Evolutionary conservation across 352 stramenopile genomes (phyloP), one percentile per base, ranked within the genome.

Genomic region (Phytophthora foliorum): DNA sequence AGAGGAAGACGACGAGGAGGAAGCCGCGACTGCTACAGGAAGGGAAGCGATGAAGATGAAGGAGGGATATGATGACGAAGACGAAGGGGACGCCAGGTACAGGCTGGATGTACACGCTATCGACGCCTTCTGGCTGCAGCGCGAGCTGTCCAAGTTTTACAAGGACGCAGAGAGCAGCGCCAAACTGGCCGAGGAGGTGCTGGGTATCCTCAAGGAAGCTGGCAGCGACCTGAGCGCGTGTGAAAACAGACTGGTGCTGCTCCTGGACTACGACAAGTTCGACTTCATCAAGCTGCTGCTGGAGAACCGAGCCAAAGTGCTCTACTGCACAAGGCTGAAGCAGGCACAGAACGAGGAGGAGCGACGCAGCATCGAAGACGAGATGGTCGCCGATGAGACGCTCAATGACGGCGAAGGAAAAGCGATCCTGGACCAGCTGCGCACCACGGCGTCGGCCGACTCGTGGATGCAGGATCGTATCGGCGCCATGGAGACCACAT

Each of bases 221-320:
- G 84, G 81, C 0, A 80, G 67, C 27, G 88, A 96, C 50, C 62
- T 96, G 17, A 92, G 89, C 59, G 84, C 86, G 38, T 99, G 95
- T 63, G 98, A 99, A 73, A 99, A 99, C 79, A 89, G 95, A 55
- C 88, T 99, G 1, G 91, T 99, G 36, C 74, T 99, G 42, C 69
- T 99, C 6, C 77, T 99, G 41, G 97, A 98, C 62, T 99, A 99
- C 74, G 98, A 99, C 77, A 98, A 99, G 63, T 99, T 99, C 69
- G 97, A 99, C 38, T 98, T 99, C 34, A 99, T 99, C 80, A 99
- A 99, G 75, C 58, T 98, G 7, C 72, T 99, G 53, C 74, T 99
- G 14, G 85, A 93, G 48, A 99, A 99, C 81, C 86, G 97, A 29
- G 86, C 86, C 13, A 97, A 97, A 58, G 97, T 99, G 32, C 91